Evolutionary conservation across 495 filamentous ascomycete species (phyloP), one percentile per base, ranked within the genome.

Genomic region (Trichoderma parareesei): DNA sequence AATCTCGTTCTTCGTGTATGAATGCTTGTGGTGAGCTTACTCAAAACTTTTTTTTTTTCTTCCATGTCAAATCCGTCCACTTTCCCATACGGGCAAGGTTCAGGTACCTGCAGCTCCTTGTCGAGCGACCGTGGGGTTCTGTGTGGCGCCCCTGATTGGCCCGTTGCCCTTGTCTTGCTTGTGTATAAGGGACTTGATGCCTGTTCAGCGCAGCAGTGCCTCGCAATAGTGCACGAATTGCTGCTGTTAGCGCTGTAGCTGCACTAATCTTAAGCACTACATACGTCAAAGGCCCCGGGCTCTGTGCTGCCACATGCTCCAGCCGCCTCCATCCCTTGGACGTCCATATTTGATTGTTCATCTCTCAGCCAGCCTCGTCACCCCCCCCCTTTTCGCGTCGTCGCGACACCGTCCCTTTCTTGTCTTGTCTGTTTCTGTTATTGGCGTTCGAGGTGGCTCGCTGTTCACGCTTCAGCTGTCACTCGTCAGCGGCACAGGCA

Each of bases 31-130:
- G 14, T 33, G 20, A 41, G 41, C 60, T 40, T 37, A 37, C 42
- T 9, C 35, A 3, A 16, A 53, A 55, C 44, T 65, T 60, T 59
- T 60, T 65, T 65, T 65, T 59, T 49, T 42, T 42, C 41, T 49
- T 64, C 4, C 41, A 27, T 27, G 27, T 27, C 27, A 27, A 27
- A 27, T 27, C 27, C 27, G 27, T 49, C 53, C 7, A 33, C 35
- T 65, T 41, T 46, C 63, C 53, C 18, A 11, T 42, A 40, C 38
- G 14, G 65, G 62, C 65, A 66, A 67, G 67, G 18, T 41, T 57
- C 53, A 57, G 53, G 53, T 57, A 57, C 60, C 60, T 27, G 27
- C 27, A 27, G 27, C 27, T 27, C 27, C 27, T 62, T 41, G 38
- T 20, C 41, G 5, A 38, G 18, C 18, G 16, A 11, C 27, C 41